Evolutionary conservation across 75 land plant genomes (phyloP), one percentile per base, ranked within the genome.

Genomic region (Larix kaempferi): DNA sequence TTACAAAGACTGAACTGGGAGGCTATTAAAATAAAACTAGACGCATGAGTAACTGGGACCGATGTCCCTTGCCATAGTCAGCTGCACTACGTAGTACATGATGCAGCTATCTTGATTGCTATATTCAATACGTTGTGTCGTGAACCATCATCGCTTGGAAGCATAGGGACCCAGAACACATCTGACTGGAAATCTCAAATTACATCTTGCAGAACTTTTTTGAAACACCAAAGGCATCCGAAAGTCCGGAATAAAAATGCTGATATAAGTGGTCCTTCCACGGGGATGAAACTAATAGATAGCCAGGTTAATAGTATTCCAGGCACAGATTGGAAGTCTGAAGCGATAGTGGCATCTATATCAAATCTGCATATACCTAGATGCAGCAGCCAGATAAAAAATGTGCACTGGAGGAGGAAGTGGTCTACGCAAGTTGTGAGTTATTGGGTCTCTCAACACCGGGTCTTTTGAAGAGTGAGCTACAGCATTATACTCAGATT

Each of bases 31-130:
- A 88, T 75, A 93, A 93, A 85, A 81, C 88, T 54, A 83, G 86
- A 59, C 77, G 91, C 10, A 91, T 91, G 77, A 88, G 90, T 79
- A 79, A 93, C 61, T 93, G 95, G 95, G 93, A 93, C 80, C 83
- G 84, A 74, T 80, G 95, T 25, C 95, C 95, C 69, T 80, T 93
- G 57, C 80, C 76, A 25, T 56, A 80, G 85, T 65, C 93, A 94
- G 97, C 79, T 89, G 39, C 90, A 90, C 41, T 90, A 94, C 85
- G 95, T 95, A 61, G 95, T 95, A 39, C 91, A 92, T 55, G 97
- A 92, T 82, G 94, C 97, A 76, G 97, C 79, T 54, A 90, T 94
- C 16, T 89, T 94, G 21, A 63, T 93, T 62, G 86, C 79, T 62
- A 89, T 93, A 74, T 90, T 93, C 58, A 74, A 79, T 39, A 12